These are phyloP conservation scores for Diphasiastrum complanatum DNA, from an alignment of 83 land plant genomes.

Conservation along the genomic window DNA sequence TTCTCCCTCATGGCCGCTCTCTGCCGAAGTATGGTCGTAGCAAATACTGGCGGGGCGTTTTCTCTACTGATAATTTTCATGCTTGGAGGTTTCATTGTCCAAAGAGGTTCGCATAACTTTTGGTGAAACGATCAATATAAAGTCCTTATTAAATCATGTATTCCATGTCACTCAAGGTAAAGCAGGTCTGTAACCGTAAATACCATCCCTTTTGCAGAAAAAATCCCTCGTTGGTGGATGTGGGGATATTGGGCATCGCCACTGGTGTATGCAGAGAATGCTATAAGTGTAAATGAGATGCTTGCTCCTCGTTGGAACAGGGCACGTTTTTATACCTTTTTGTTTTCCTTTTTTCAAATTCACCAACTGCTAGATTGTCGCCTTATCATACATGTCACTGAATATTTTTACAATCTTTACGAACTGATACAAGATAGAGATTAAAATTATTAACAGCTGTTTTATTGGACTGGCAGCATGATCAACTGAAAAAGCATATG, in stretches of 20 bases:
- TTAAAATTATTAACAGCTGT: neutral
- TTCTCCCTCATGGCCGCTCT: slow-evolving; percentile 35
- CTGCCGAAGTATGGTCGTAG: slow-evolving; percentile 24
- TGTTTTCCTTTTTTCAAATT: neutral
- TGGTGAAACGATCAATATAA: slow-evolving; percentile 1
- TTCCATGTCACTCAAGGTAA: neutral
- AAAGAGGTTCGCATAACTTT: slow-evolving; percentile 35
- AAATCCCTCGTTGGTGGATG: slow-evolving; percentile 64
- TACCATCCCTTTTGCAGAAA: slow-evolving; percentile 25
- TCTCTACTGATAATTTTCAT: slow-evolving; percentile 22
- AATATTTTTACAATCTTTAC: too few relatives aligned
- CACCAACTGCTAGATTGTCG: neutral
- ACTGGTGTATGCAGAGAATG: slow-evolving; percentile 55
- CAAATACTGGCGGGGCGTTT: slow-evolving; percentile 27
- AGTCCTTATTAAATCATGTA: neutral
- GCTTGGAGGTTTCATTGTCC: slow-evolving; percentile 54
- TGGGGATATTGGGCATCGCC: slow-evolving; percentile 90
- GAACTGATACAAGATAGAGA: too few relatives aligned
- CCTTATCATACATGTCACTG: too few relatives aligned
- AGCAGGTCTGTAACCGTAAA: too few relatives aligned
- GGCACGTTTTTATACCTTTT: neutral
- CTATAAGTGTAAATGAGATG: slow-evolving; percentile 68
- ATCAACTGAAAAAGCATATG: slow-evolving; percentile 13
- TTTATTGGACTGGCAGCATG: slow-evolving; percentile 29
- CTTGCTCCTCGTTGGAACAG: slow-evolving; percentile 59